Percentiles rank a stretch among this genome's conserved stretches.
Evolutionary conservation across 1,139 yeast species (phyloP).

Genomic region (Sugiyamaella xylanicola): DNA sequence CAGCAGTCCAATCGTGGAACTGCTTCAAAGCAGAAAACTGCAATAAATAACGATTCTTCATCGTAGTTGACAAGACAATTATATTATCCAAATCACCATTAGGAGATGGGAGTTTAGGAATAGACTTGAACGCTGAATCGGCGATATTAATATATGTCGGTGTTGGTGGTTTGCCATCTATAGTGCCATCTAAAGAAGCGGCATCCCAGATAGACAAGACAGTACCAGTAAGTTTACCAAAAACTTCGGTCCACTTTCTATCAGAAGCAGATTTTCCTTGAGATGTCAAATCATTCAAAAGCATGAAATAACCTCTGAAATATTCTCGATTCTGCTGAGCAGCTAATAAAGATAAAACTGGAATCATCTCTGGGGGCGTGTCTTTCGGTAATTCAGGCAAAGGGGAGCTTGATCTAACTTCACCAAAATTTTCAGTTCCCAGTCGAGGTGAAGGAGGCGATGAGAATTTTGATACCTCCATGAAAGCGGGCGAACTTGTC

Average conservation of each 20-base stretch:
- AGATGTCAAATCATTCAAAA: conserved; percentile 45
- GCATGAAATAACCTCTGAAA: conserved; percentile 51
- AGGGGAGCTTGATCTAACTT: conserved; percentile 9
- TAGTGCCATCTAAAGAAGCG: conserved; percentile 54
- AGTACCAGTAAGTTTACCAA: conserved; percentile 86
- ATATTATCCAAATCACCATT: conserved; percentile 72
- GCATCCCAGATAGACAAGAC: conserved; percentile 95
- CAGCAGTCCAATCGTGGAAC: conserved; percentile 68
- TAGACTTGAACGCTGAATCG: conserved; percentile 83
- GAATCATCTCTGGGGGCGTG: conserved; percentile 55
- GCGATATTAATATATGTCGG: conserved; percentile 92
- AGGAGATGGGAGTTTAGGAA: conserved; percentile 62
- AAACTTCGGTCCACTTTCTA: conserved; percentile 88
- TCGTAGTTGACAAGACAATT: conserved; percentile 83
- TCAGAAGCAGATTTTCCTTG: conserved; percentile 78
- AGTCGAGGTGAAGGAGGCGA: conserved; percentile 15
- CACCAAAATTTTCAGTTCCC: not conserved
- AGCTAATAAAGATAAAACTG: conserved; percentile 54
- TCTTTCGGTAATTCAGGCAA: conserved; percentile 38
- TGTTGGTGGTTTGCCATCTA: conserved; percentile 41
- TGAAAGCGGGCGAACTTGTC: conserved; percentile 24
- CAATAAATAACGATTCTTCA: conserved; percentile 80
- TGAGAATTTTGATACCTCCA: conserved; percentile 27
- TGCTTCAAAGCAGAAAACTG: conserved; percentile 58
- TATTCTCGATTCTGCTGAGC: conserved; percentile 57